Evolutionary conservation across 768 basidiomycete genomes (phyloP).

Genomic region (Lactifluus hygrophoroides): DNA sequence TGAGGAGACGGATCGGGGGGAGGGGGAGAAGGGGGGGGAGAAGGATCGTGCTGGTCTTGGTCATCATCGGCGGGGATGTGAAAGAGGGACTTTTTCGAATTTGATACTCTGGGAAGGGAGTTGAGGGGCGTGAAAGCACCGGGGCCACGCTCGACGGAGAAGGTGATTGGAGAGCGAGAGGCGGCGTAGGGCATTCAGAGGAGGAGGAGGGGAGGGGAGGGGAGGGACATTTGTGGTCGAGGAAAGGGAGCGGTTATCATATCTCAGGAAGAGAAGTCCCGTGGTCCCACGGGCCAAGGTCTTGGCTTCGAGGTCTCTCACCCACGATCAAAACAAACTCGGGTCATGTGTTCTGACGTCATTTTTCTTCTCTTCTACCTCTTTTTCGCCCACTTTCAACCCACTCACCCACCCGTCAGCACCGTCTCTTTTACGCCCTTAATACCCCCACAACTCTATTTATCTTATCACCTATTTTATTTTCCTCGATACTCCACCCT

Average conservation of each 20-base stretch:
- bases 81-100: slow-evolving; percentile 14
- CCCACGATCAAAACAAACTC: too few relatives aligned
- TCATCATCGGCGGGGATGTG: slow-evolving; percentile 19
- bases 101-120: slow-evolving; percentile 4
- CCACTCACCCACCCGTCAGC: background rate
- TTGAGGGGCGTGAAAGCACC: slow-evolving; percentile 16
- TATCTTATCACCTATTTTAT: background rate
- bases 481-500: background rate
- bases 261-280: background rate
- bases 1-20: background rate
- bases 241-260: slow-evolving; percentile 7
- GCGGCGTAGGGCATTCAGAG: slow-evolving; percentile 21
- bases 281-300: background rate
- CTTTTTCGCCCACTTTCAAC: background rate
- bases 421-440: background rate
- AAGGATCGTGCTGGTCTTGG: slow-evolving; percentile 14
- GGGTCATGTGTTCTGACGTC: slow-evolving; percentile 2
- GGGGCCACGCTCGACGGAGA: slow-evolving; percentile 17
- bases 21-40: slow-evolving; percentile 13
- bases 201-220: background rate
- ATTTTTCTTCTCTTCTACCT: background rate
- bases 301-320: background rate
- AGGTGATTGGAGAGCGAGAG: slow-evolving; percentile 14
- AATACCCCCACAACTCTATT: background rate
- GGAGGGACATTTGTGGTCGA: background rate